A percentile compares a stretch with the other conserved stretches of the same genome.
phyloP scores from a whole-genome alignment of 257 asterid genomes.

The Solanum etuberosum region DNA sequence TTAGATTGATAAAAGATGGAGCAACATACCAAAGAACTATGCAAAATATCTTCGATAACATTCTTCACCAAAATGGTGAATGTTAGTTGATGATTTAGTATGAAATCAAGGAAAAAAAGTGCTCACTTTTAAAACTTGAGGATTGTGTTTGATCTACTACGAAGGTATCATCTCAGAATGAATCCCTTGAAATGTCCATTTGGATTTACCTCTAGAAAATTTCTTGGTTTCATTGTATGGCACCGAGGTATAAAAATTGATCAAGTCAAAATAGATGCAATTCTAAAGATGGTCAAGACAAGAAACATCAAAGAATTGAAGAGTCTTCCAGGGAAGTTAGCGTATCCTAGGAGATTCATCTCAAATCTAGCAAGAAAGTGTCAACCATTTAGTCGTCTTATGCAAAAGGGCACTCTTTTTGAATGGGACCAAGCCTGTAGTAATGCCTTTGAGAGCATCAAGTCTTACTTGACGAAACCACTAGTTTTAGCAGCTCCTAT shows the following conservation, averaged over 20 bases:
- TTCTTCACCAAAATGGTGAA: not conserved
- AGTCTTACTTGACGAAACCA: not conserved
- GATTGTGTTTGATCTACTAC: not conserved
- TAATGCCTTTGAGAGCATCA: not conserved
- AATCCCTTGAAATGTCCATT: not conserved
- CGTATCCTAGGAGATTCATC: not conserved
- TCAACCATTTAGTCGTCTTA: not conserved
- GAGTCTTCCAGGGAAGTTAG: not conserved
- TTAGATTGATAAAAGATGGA: too few relatives aligned
- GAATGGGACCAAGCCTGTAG: not conserved
- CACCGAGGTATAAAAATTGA: not conserved
- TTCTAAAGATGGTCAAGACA: not conserved
- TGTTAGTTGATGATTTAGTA: not conserved
- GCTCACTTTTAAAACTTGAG: too few relatives aligned
- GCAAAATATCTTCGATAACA: not conserved
- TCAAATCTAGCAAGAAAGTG: not conserved
- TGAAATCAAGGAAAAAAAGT: not conserved
- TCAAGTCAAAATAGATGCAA: too few relatives aligned
- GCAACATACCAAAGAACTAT: too few relatives aligned
- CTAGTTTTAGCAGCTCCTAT: too few relatives aligned
- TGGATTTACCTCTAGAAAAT: not conserved
- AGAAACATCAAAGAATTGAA: not conserved
- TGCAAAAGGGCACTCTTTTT: not conserved
- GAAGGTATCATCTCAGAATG: not conserved
- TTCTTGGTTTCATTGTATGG: not conserved